Evolutionary conservation across 305 asterid genomes (phyloP).

Genomic region (Fraxinus floribunda): DNA sequence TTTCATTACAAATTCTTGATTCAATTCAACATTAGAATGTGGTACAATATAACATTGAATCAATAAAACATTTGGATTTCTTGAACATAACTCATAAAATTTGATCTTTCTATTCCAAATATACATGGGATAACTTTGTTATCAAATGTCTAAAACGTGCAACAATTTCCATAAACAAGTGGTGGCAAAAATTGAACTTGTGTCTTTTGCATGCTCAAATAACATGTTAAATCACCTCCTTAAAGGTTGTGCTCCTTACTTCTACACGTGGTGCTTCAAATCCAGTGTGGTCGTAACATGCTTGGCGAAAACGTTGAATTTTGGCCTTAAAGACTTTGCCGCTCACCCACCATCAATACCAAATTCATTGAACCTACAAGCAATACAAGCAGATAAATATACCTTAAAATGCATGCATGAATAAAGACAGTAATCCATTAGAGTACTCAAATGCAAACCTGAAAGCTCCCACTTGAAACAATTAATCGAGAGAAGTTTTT

Average conservation of each 20-base stretch:
- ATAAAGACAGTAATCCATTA: too few relatives aligned
- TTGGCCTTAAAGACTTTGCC: slow-evolving; percentile 56
- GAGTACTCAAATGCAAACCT: too few relatives aligned
- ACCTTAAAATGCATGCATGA: too few relatives aligned
- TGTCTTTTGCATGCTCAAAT: neutral
- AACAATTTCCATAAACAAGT: neutral
- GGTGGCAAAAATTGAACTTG: neutral
- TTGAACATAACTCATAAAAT: too few relatives aligned
- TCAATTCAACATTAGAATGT: too few relatives aligned
- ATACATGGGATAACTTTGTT: neutral
- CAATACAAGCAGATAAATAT: too few relatives aligned
- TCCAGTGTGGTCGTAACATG: slow-evolving; percentile 55
- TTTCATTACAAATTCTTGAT: too few relatives aligned
- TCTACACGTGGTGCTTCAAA: slow-evolving; percentile 56
- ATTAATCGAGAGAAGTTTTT: neutral
- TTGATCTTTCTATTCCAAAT: neutral
- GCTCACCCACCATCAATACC: too few relatives aligned
- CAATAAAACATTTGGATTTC: too few relatives aligned
- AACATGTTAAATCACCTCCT: too few relatives aligned
- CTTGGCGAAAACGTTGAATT: slow-evolving; percentile 54
- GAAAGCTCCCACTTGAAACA: neutral
- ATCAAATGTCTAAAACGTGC: neutral
- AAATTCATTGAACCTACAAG: too few relatives aligned
- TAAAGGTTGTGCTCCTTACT: slow-evolving; percentile 33
- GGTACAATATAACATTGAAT: too few relatives aligned